Conservation (phyloP, 1,284 basidiomycete species). For the Sporisorium sorghi region DNA sequence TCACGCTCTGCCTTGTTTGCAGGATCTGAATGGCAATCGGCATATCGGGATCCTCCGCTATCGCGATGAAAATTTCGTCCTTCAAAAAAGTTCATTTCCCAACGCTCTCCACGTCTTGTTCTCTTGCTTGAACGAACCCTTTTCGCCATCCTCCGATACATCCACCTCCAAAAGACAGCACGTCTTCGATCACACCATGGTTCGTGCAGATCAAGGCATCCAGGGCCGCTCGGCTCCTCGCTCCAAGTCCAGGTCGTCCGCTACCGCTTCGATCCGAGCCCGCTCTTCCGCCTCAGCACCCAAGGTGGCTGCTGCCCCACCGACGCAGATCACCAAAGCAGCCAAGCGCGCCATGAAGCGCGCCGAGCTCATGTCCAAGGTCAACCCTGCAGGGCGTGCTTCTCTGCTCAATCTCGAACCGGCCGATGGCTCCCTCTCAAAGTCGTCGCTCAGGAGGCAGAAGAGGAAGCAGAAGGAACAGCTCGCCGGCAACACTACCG, state of each 20-base stretch:
- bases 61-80: slow-evolving; percentile 36
- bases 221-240: slow-evolving; percentile 35
- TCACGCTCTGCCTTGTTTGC: slow-evolving; percentile 1
- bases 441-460: slow-evolving; percentile 54
- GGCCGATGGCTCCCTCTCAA: slow-evolving; percentile 34
- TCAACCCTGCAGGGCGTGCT: slow-evolving; percentile 15
- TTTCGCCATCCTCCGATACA: neutral
- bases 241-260: slow-evolving; percentile 37
- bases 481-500: slow-evolving; percentile 56
- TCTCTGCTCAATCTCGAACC: slow-evolving; percentile 38
- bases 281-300: slow-evolving; percentile 20
- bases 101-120: neutral
- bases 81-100: slow-evolving; percentile 7
- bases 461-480: slow-evolving; percentile 62
- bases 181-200: slow-evolving; percentile 11
- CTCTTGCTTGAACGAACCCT: no score
- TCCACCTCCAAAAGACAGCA: neutral
- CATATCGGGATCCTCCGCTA: neutral
- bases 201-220: slow-evolving; percentile 40
- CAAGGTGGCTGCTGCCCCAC: slow-evolving; percentile 23
- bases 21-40: slow-evolving; percentile 2
- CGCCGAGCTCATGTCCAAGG: slow-evolving; percentile 50
- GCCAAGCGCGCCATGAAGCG: slow-evolving; percentile 57
- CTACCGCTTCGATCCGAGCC: slow-evolving; percentile 24
- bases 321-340: slow-evolving; percentile 51